Evolutionary conservation across 2,329 filamentous ascomycete species (phyloP).

Genomic region (Penicillium sp.): DNA sequence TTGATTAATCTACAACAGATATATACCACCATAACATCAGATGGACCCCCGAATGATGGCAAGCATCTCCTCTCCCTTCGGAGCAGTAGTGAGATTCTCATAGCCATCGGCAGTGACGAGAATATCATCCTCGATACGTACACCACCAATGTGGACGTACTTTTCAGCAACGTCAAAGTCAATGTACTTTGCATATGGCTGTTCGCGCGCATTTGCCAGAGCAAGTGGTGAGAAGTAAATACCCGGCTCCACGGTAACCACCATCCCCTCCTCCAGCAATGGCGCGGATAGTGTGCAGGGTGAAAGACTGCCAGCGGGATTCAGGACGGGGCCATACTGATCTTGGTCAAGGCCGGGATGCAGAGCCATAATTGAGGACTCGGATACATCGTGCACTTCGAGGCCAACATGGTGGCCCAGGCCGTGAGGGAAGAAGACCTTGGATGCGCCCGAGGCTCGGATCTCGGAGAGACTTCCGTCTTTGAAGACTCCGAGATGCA

Average conservation of each 20-base stretch:
- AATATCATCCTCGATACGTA: conserved; percentile 60
- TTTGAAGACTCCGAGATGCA: conserved; percentile 73
- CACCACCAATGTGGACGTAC: conserved; percentile 48
- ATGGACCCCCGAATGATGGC: conserved; percentile 38
- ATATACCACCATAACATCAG: neutral
- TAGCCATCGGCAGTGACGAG: conserved; percentile 69
- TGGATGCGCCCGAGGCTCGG: conserved; percentile 38
- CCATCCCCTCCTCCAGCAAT: conserved; percentile 54
- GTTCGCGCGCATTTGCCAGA: conserved; percentile 36
- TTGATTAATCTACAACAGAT: neutral
- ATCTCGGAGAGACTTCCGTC: conserved; percentile 59
- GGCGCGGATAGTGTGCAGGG: conserved; percentile 39
- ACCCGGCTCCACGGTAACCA: conserved; percentile 59
- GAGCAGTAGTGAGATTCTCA: conserved; percentile 72
- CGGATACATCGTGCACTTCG: conserved; percentile 49
- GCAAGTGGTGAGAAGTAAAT: conserved; percentile 48
- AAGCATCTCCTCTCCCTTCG: conserved; percentile 63
- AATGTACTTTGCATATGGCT: conserved; percentile 39
- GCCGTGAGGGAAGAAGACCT: conserved; percentile 47
- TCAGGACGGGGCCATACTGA: conserved; percentile 18
- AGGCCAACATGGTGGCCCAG: conserved; percentile 62
- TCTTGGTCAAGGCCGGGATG: conserved; percentile 15
- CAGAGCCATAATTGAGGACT: conserved; percentile 37
- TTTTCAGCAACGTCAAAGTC: conserved; percentile 42
- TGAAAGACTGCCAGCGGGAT: conserved; percentile 22